A percentile compares a stretch with the other conserved stretches of the same genome.
These are phyloP conservation scores for Tricholoma terreum DNA, from an alignment of 768 basidiomycete species.

Conservation along the genomic window DNA sequence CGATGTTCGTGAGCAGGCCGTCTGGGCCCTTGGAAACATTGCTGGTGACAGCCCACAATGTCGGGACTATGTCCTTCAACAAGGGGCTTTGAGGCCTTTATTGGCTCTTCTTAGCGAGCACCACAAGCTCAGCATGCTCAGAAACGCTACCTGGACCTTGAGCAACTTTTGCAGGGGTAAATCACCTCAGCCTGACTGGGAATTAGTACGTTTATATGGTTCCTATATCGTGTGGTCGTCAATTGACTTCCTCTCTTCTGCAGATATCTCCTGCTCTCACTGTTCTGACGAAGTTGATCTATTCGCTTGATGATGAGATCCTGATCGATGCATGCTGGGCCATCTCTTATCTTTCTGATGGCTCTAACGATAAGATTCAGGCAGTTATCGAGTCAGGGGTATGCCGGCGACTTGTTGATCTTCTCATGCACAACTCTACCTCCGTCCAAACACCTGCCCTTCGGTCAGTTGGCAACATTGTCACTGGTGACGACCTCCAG, in stretches of 20 bases:
- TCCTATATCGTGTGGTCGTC: constrained; percentile 6
- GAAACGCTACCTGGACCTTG: constrained; percentile 98
- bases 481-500: constrained; percentile 98
- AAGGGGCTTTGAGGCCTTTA: constrained; percentile 91
- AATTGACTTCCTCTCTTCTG: constrained; percentile 12
- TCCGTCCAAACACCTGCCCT: constrained; percentile 98
- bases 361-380: constrained; percentile 99
- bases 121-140: constrained; percentile 97
- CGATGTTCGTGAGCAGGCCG: constrained; percentile 98
- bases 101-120: constrained; percentile 89
- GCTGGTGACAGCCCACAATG: constrained; percentile 98
- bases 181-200: constrained; percentile 97
- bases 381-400: constrained; percentile 99
- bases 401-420: constrained; percentile 93
- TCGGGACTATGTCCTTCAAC: constrained; percentile 92
- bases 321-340: constrained; percentile 99
- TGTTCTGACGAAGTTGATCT: constrained; percentile 97
- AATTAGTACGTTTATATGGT: constrained; percentile 59
- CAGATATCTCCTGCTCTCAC: constrained; percentile 96
- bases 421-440: constrained; percentile 91
- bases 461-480: constrained; percentile 98
- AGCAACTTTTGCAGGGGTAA: constrained; percentile 99
- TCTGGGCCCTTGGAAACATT: constrained; percentile 99
- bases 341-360: constrained; percentile 98
- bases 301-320: constrained; percentile 98